Evolutionary conservation across 306 rosid species (phyloP).

Genomic region (Casuarina glauca): DNA sequence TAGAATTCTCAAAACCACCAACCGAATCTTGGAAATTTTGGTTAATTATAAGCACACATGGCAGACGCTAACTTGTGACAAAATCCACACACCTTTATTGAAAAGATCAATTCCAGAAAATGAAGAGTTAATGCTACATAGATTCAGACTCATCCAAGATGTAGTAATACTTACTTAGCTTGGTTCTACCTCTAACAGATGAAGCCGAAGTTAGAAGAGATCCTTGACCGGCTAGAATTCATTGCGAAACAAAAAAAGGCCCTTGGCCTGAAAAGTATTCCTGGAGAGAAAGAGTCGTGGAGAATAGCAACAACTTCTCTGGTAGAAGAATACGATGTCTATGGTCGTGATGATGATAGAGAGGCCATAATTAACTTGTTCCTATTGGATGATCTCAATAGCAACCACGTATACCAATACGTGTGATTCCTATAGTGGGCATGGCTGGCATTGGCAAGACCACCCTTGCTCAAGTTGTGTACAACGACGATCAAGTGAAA

Average conservation of each 20-base stretch:
- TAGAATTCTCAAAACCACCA: too few species aligned
- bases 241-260: conserved; percentile 24
- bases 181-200: not conserved
- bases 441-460: conserved; percentile 50
- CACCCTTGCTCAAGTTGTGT: conserved; percentile 34
- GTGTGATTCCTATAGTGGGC: conserved; percentile 33
- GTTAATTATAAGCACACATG: too few species aligned
- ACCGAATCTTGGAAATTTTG: too few species aligned
- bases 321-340: conserved; percentile 28
- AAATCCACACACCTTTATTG: too few species aligned
- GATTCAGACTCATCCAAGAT: too few species aligned
- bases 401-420: not conserved
- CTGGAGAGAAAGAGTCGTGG: conserved; percentile 9
- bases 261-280: conserved; percentile 31
- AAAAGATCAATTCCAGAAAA: too few species aligned
- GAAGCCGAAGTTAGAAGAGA: conserved; percentile 4
- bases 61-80: too few species aligned
- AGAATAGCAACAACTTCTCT: conserved; percentile 15
- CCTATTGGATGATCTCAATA: not conserved
- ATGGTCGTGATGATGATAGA: conserved; percentile 35
- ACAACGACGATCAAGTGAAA: conserved; percentile 22
- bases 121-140: too few species aligned
- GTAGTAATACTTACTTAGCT: not conserved
- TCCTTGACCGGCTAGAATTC: conserved; percentile 22
- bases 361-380: conserved; percentile 25